phyloP scores from a whole-genome alignment of 805 yeast species.

The Saturnispora zaruensis region DNA sequence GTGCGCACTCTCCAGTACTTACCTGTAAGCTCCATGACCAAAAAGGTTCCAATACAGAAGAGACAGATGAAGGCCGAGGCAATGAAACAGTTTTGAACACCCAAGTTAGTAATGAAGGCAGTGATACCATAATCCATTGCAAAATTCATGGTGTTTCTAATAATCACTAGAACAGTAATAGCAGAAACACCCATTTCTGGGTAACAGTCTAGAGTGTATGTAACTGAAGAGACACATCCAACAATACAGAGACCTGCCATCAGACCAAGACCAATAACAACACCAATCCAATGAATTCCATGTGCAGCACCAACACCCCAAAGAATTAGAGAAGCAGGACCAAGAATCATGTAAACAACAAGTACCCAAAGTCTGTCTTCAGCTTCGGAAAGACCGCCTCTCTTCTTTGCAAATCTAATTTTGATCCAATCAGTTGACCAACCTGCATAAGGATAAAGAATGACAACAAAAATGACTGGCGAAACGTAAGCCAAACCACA shows the following conservation, averaged over 20 bases:
- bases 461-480: conserved; percentile 39
- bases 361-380: conserved; percentile 51
- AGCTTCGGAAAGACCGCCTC: conserved; percentile 45
- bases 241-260: conserved; percentile 48
- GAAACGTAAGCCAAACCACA: conserved; percentile 46
- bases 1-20: conserved; percentile 30
- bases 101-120: conserved; percentile 45
- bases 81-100: conserved; percentile 48
- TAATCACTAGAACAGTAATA: conserved; percentile 46
- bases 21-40: conserved; percentile 32
- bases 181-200: conserved; percentile 46
- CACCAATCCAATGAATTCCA: conserved; percentile 46
- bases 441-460: conserved; percentile 41
- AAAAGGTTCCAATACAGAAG: conserved; percentile 37
- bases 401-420: conserved; percentile 38
- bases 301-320: conserved; percentile 60
- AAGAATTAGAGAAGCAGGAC: conserved; percentile 47
- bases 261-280: conserved; percentile 46
- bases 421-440: conserved; percentile 43
- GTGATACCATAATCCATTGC: conserved; percentile 54
- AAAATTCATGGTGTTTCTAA: conserved; percentile 52
- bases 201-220: conserved; percentile 50
- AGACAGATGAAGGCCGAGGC: conserved; percentile 47
- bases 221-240: conserved; percentile 42
- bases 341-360: conserved; percentile 37